Evolutionary conservation across 108 stramenopile species (phyloP).

Genomic region (Nannochloropsis granulata): DNA sequence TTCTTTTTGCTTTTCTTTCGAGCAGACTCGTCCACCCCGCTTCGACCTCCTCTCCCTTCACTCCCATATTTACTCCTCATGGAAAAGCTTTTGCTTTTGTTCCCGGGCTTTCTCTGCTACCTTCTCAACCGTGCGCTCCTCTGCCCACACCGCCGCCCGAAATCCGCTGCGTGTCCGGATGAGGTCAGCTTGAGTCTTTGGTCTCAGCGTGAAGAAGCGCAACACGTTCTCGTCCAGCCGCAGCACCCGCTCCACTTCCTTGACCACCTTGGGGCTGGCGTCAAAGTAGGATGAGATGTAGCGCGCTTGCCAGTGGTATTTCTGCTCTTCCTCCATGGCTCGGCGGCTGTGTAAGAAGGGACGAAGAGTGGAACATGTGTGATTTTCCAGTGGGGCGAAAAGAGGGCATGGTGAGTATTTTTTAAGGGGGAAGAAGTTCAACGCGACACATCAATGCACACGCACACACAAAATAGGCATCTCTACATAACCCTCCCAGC

Average conservation of each 20-base stretch:
- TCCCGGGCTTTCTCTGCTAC: neutral
- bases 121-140: neutral
- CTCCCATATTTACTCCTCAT: neutral
- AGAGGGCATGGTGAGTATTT: no score
- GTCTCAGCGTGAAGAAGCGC: neutral
- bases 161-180: neutral
- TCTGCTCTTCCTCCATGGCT: neutral
- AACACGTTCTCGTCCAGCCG: neutral
- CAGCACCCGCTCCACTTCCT: neutral
- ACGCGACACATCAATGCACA: neutral
- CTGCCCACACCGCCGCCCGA: neutral
- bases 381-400: no score
- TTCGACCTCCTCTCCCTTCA: no score
- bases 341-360: neutral
- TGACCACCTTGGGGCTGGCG: neutral
- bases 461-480: neutral
- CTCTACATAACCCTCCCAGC: neutral
- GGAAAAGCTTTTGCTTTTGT: neutral
- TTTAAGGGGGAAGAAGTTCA: no score
- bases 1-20: no score
- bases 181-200: neutral
- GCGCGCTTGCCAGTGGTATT: neutral
- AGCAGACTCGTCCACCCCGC: no score
- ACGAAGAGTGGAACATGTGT: no score
- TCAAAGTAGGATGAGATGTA: neutral